Percentiles rank a stretch among this genome's conserved stretches.
Evolutionary conservation across 768 basidiomycete genomes (phyloP).

Genomic region (Tricholoma flavovirens): DNA sequence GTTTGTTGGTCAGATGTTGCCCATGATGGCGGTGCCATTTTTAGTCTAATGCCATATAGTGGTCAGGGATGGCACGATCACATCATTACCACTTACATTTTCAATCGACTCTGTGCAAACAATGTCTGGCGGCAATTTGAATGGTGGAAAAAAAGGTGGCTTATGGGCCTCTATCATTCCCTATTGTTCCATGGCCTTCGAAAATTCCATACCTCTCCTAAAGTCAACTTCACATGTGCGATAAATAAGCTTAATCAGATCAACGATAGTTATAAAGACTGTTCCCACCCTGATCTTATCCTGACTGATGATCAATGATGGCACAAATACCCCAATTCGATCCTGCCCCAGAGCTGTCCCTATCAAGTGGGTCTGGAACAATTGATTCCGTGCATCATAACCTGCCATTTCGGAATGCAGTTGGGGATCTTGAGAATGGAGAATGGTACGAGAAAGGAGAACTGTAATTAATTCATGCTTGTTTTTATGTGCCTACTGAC

Average conservation of each 20-base stretch:
- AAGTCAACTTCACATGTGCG: background rate
- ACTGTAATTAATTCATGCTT: background rate
- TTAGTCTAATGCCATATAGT: background rate
- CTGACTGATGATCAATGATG: conserved; percentile 26
- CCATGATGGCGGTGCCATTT: conserved; percentile 10
- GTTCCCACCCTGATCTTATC: background rate
- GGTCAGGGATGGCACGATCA: background rate
- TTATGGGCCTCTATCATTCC: background rate
- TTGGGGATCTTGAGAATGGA: conserved; percentile 17
- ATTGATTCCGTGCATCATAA: conserved; percentile 24
- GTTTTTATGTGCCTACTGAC: no score
- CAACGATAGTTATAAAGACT: no score
- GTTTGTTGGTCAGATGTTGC: conserved; percentile 12
- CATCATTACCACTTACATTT: background rate
- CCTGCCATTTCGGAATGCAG: conserved; percentile 15
- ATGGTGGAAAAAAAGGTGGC: background rate
- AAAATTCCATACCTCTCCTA: background rate
- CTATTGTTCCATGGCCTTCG: background rate
- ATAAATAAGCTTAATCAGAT: background rate
- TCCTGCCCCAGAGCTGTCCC: no score
- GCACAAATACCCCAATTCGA: conserved; percentile 12
- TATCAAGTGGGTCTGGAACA: conserved; percentile 11
- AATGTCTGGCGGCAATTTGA: background rate
- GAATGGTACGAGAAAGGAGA: no score
- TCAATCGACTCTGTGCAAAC: background rate